Evolutionary conservation across 768 basidiomycete genomes (phyloP), one percentile per base, ranked within the genome.

Genomic region (Thelephora ganbajun): DNA sequence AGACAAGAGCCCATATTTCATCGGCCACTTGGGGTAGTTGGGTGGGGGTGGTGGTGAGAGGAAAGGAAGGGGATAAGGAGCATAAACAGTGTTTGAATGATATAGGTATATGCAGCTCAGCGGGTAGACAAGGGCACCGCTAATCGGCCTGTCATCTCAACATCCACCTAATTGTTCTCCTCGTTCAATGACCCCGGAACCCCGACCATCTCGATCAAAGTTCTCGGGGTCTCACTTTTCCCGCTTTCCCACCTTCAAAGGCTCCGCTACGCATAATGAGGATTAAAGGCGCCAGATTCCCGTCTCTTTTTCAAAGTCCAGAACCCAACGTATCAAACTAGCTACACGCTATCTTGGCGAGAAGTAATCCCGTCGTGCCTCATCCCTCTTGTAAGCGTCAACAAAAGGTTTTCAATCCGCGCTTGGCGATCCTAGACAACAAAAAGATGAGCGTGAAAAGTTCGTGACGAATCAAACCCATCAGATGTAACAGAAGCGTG

Each of bases 371-470:
- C 55, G 30, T 66, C 64, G 49, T 65, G 74, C 50, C 80, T 66
- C 76, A 78, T 76, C 0, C 76, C 76, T 39, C 80, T 68, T 6
- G 83, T 84, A 51, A 89, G 67, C 63, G 73, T 74, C 45, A 86
- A 58, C 36, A 89, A 54, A 37, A 89, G 64, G 45, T 73, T 74
- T 61, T 89, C 85, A 51, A 89, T 89, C 34, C 85, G 73, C 14
- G 78, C 77, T 64, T 88, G 85, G 42, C 82, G 79, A 48, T 84
- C 63, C 60, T 61, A 48, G 12, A 37, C 6, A 16, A 41, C 22
- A 18, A 41, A 18, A 41, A 16, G 14, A 41, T 9, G 9, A 30
- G 26, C 26, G 26, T 30, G 26, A 30, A 30, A 4, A 30, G 26
- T 9, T n/a, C n/a, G n/a, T n/a, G n/a, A n/a, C n/a, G n/a, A n/a